Conservation (phyloP, 192 early-diverging fungal genomes). For the Rhizophagus sp. region DNA sequence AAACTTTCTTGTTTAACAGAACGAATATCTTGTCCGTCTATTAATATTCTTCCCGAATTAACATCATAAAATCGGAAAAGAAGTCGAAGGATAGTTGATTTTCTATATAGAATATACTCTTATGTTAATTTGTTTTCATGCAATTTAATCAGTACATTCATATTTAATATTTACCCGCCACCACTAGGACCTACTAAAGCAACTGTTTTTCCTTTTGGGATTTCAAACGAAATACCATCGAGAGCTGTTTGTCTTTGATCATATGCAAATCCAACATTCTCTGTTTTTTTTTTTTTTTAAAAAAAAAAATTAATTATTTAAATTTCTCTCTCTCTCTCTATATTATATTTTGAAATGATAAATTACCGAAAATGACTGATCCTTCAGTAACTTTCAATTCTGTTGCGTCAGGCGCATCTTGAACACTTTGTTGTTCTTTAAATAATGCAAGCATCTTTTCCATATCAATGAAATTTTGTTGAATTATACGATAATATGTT, state of each 20-base stretch:
- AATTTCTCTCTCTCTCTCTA: too few relatives aligned
- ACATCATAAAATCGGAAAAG: slow-evolving; percentile 94
- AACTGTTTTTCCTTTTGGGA: slow-evolving; percentile 70
- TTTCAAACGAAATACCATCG: slow-evolving; percentile 66
- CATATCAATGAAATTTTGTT: slow-evolving; percentile 95
- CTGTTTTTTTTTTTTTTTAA: slow-evolving; percentile 31
- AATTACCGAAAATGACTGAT: slow-evolving; percentile 64
- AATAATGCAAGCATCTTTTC: slow-evolving; percentile 93
- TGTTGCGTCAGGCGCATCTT: slow-evolving; percentile 65
- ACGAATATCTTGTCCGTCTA: slow-evolving; percentile 85
- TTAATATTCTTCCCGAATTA: slow-evolving; percentile 71
- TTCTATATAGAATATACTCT: slow-evolving; percentile 26
- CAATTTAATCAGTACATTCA: too few relatives aligned
- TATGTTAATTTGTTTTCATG: too few relatives aligned
- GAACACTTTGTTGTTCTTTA: slow-evolving; percentile 64
- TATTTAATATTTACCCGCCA: slow-evolving; percentile 46
- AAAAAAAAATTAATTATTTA: neutral
- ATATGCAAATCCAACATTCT: slow-evolving; percentile 73
- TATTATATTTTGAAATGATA: neutral
- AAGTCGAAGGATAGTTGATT: slow-evolving; percentile 76
- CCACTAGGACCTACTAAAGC: slow-evolving; percentile 82
- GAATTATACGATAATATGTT: slow-evolving; percentile 91
- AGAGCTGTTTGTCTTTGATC: slow-evolving; percentile 73
- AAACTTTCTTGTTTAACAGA: slow-evolving; percentile 69
- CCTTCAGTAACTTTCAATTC: slow-evolving; percentile 59